Evolutionary conservation across 768 basidiomycete species (phyloP).

Genomic region (Melanogaster broomeanus): DNA sequence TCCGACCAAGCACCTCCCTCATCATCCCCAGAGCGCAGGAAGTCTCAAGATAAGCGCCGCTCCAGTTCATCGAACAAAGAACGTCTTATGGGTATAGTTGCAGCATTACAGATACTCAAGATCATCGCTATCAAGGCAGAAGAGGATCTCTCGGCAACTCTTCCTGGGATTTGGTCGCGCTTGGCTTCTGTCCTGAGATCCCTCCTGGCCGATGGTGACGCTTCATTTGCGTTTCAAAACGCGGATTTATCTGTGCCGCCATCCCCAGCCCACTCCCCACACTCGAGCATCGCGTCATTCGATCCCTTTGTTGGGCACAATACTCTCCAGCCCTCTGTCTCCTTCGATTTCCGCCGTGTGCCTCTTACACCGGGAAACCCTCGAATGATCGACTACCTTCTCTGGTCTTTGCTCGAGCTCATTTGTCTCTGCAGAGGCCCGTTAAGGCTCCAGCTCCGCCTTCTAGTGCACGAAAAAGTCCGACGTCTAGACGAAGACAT

Average conservation of each 20-base stretch:
- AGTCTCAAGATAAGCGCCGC: conserved; percentile 41
- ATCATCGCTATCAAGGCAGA: conserved; percentile 63
- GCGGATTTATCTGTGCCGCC: conserved; percentile 46
- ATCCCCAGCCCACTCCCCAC: conserved; percentile 56
- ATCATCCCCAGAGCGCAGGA: conserved; percentile 41
- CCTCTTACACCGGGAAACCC: conserved; percentile 38
- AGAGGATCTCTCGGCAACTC: conserved; percentile 52
- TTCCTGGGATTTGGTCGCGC: conserved; percentile 66
- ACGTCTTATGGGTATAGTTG: conserved; percentile 36
- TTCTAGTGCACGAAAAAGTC: conserved; percentile 66
- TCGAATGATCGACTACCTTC: conserved; percentile 65
- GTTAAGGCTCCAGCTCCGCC: conserved; percentile 63
- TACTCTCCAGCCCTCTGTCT: neutral
- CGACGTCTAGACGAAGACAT: conserved; percentile 55
- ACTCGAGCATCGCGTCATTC: conserved; percentile 36
- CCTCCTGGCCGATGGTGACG: conserved; percentile 58
- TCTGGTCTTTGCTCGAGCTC: conserved; percentile 74
- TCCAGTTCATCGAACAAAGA: conserved; percentile 16
- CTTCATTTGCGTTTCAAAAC: conserved; percentile 53
- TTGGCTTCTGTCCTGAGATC: conserved; percentile 53
- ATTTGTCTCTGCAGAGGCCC: conserved; percentile 63
- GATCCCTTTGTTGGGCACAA: conserved; percentile 7
- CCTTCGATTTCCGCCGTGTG: conserved; percentile 1
- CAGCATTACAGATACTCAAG: conserved; percentile 69
- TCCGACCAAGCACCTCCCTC: conserved; percentile 25